Conservation (phyloP, 176 grass and related monocot species). For the Saccharum spontaneum region DNA sequence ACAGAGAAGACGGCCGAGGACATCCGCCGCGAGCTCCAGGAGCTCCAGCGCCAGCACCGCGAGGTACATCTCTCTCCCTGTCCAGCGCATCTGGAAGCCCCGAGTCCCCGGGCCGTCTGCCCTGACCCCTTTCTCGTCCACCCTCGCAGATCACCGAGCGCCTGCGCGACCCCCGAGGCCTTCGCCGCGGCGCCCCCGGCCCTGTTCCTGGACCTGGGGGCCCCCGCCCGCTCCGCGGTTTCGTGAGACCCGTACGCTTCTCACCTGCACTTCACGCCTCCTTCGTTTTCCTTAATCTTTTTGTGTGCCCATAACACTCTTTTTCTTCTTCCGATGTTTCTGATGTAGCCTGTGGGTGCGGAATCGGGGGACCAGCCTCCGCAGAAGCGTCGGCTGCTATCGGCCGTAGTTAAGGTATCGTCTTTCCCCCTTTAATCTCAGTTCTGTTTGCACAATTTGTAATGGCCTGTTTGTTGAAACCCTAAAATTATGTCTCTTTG, state of each 20-base stretch:
- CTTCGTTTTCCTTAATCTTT: background rate
- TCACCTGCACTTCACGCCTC: background rate
- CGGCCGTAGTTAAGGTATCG: conserved; percentile 78
- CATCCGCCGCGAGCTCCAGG: conserved; percentile 89
- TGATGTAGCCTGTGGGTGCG: conserved; percentile 51
- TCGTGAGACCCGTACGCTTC: conserved; percentile 60
- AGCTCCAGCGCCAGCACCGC: conserved; percentile 94
- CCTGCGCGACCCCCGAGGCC: conserved; percentile 80
- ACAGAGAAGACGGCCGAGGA: conserved; percentile 89
- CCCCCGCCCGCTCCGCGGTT: conserved; percentile 58
- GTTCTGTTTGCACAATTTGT: background rate
- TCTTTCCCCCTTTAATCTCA: background rate
- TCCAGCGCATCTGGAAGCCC: background rate
- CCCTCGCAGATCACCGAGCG: conserved; percentile 77
- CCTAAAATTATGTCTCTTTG: background rate
- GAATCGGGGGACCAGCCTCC: conserved; percentile 62
- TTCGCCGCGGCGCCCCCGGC: conserved; percentile 53
- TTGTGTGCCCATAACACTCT: background rate
- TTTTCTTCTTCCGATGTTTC: conserved; percentile 11
- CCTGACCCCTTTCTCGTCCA: conserved; percentile 29
- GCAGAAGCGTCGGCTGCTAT: conserved; percentile 72
- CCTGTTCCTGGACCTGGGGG: conserved; percentile 28
- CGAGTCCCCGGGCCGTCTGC: background rate
- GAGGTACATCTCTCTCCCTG: conserved; percentile 43
- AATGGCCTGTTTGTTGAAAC: background rate